Conservation (phyloP, 169 alveolate species). For the Plasmodium reichenowi region DNA sequence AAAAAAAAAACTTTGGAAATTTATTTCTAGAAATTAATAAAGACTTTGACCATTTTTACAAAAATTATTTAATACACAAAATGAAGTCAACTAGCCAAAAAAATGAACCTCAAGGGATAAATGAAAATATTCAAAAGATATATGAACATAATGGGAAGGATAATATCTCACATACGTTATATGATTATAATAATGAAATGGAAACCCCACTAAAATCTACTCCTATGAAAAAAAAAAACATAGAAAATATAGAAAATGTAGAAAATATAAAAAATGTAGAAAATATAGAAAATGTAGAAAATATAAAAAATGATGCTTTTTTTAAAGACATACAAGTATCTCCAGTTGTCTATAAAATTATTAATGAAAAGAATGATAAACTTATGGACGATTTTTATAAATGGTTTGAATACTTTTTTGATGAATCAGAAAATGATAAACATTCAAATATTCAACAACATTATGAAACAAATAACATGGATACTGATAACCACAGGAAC, state of each 20-base stretch:
- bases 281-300: neutral
- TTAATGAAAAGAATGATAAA: conserved; percentile 34
- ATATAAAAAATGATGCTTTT: neutral
- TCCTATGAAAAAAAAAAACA: neutral
- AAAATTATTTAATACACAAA: conserved; percentile 28
- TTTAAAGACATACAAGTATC: conserved; percentile 57
- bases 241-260: neutral
- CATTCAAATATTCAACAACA: too few relatives aligned
- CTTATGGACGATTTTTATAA: conserved; percentile 40
- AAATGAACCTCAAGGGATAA: neutral
- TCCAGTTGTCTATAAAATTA: conserved; percentile 55
- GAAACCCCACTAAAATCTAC: neutral
- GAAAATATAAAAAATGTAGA: neutral
- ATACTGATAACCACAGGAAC: too few relatives aligned
- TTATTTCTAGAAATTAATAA: conserved; percentile 24
- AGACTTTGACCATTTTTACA: conserved; percentile 38
- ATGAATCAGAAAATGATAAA: neutral
- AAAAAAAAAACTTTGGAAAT: conserved; percentile 22
- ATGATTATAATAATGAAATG: neutral
- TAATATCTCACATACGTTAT: too few relatives aligned
- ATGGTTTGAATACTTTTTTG: conserved; percentile 74
- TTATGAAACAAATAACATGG: too few relatives aligned
- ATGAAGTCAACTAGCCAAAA: neutral
- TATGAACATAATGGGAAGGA: neutral
- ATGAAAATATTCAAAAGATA: neutral